Conservation (phyloP, 129 eudicot genomes). For the Apium graveolens region DNA sequence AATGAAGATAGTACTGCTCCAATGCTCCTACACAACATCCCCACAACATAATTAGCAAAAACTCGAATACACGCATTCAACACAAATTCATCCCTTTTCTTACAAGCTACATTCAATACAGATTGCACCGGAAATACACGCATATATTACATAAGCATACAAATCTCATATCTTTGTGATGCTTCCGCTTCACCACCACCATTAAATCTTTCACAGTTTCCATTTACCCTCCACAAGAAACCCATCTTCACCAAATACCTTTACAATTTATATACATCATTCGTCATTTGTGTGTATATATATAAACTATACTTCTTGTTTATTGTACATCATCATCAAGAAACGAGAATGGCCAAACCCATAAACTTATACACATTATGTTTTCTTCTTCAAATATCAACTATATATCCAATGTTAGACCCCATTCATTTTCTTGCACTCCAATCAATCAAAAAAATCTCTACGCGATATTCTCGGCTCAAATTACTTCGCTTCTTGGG, state of each 20-base stretch:
- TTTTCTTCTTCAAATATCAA: not conserved
- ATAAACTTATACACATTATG: slow-evolving; percentile 5
- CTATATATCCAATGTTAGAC: slow-evolving; percentile 34
- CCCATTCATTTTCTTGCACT: slow-evolving; percentile 67
- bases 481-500: slow-evolving; percentile 60
- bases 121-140: too few relatives aligned
- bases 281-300: not conserved
- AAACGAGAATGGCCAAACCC: slow-evolving; percentile 1
- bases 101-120: too few relatives aligned
- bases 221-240: slow-evolving; percentile 7
- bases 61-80: too few relatives aligned
- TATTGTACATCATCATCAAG: not conserved
- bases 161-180: too few relatives aligned
- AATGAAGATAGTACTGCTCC: too few relatives aligned
- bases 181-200: not conserved
- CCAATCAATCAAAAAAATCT: slow-evolving; percentile 47
- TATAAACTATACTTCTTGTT: not conserved
- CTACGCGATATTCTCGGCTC: slow-evolving; percentile 64
- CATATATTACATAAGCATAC: too few relatives aligned
- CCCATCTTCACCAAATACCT: slow-evolving; percentile 30
- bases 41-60: too few relatives aligned
- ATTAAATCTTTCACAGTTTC: not conserved
- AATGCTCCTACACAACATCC: too few relatives aligned
- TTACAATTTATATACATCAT: not conserved
- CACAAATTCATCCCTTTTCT: too few relatives aligned